Conservation (phyloP, 345 rosid species). For the Salix brachista region DNA sequence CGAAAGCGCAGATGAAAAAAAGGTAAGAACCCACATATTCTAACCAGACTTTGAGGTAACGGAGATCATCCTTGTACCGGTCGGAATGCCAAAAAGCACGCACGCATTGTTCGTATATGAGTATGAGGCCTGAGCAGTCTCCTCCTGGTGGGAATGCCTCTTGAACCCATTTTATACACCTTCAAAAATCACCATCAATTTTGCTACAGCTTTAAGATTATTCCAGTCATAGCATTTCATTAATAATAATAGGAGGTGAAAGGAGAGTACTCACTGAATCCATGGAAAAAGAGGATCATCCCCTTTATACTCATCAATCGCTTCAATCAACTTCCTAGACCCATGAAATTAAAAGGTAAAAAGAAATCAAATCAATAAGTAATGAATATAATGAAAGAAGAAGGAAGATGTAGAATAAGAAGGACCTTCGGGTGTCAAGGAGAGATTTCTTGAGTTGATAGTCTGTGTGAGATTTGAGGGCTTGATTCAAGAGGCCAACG, state of each 20-base stretch:
- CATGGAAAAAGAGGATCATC: conserved; percentile 84
- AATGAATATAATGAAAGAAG: not conserved
- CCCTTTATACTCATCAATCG: conserved; percentile 69
- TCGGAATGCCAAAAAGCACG: conserved; percentile 82
- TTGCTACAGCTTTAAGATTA: not conserved
- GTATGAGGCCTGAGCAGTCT: conserved; percentile 68
- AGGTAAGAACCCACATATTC: conserved; percentile 64
- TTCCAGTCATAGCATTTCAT: not conserved
- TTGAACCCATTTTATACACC: conserved; percentile 94
- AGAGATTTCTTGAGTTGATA: conserved; percentile 52
- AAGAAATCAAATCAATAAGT: not conserved
- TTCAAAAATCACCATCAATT: conserved; percentile 17
- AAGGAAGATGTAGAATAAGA: not conserved
- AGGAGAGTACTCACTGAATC: conserved; percentile 52
- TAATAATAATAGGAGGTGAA: too few relatives aligned
- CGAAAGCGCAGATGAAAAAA: not conserved
- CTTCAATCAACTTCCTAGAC: conserved; percentile 65
- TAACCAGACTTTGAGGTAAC: conserved; percentile 95
- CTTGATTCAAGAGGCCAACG: conserved; percentile 53
- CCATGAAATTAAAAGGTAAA: not conserved
- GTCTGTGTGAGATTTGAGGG: conserved; percentile 63
- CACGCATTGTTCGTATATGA: conserved; percentile 88
- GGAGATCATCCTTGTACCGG: conserved; percentile 76
- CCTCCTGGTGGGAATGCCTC: conserved; percentile 86
- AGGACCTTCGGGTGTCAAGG: conserved; percentile 58